A percentile compares a stretch with the other conserved stretches of the same genome.
Evolutionary conservation across 176 grass and related monocot genomes (phyloP).

Genomic region (Elymus sibiricus): DNA sequence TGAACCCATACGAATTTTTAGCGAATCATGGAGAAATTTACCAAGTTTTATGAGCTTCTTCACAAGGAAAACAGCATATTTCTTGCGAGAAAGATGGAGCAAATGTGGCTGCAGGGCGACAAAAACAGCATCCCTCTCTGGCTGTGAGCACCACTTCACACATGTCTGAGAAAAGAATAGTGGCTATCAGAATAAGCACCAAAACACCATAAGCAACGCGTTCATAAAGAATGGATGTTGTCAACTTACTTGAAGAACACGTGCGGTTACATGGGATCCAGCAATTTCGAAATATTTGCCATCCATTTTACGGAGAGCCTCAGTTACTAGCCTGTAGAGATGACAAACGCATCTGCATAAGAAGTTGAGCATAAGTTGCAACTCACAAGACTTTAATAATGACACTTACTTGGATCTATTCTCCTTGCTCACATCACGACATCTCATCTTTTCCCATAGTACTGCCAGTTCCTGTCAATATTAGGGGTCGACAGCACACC

Average conservation of each 20-base stretch:
- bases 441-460: slow-evolving; percentile 97
- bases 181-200: not conserved
- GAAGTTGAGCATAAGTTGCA: not conserved
- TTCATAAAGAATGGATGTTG: not conserved
- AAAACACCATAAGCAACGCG: not conserved
- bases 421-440: slow-evolving; percentile 52
- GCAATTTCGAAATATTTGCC: slow-evolving; percentile 83
- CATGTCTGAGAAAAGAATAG: slow-evolving; percentile 55
- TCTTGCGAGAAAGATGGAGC: slow-evolving; percentile 65
- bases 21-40: slow-evolving; percentile 17
- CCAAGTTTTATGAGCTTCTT: slow-evolving; percentile 88
- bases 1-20: not conserved
- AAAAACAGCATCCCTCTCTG: slow-evolving; percentile 78
- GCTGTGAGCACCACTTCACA: slow-evolving; percentile 81
- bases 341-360: not conserved
- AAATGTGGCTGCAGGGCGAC: slow-evolving; percentile 63
- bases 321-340: slow-evolving; percentile 64
- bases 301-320: slow-evolving; percentile 73
- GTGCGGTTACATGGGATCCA: slow-evolving; percentile 74
- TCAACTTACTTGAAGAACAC: slow-evolving; percentile 84
- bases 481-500: not conserved
- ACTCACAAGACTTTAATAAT: not conserved
- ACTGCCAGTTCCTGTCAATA: slow-evolving; percentile 65
- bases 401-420: slow-evolving; percentile 75
- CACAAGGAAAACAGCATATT: slow-evolving; percentile 86